Evolutionary conservation across 2,329 filamentous ascomycete genomes (phyloP).

Genomic region (Cladophialophora bantiana): DNA sequence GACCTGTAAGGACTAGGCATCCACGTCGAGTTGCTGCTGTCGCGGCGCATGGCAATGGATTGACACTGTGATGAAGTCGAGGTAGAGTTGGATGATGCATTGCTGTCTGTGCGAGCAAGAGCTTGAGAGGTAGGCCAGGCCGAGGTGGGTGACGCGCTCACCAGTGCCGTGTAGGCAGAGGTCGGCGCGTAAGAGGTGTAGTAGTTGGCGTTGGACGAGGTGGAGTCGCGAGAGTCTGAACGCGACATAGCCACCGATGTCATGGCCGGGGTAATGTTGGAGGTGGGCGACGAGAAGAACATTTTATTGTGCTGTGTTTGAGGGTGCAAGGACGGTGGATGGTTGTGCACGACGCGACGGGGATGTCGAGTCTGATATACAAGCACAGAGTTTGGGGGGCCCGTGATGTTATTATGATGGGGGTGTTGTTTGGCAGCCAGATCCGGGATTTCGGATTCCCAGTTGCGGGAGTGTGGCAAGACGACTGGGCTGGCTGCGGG

Average conservation of each 20-base stretch:
- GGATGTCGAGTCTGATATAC: constrained; percentile 16
- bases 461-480: constrained; percentile 21
- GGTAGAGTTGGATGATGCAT: constrained; percentile 26
- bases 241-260: constrained; percentile 41
- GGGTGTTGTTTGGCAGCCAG: constrained; percentile 27
- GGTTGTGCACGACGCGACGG: constrained; percentile 22
- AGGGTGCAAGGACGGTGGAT: constrained; percentile 2
- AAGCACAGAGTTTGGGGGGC: constrained; percentile 14
- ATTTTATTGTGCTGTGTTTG: constrained; percentile 31
- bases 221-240: constrained; percentile 41
- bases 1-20: constrained; percentile 40
- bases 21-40: constrained; percentile 40
- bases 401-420: constrained; percentile 22
- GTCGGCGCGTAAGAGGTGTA: constrained; percentile 30
- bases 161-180: constrained; percentile 34
- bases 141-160: constrained; percentile 37
- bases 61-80: constrained; percentile 22
- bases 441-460: constrained; percentile 31
- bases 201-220: constrained; percentile 28
- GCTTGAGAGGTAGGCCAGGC: constrained; percentile 31
- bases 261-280: constrained; percentile 39
- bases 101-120: constrained; percentile 31
- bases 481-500: constrained; percentile 25
- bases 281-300: constrained; percentile 40
- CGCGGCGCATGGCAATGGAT: constrained; percentile 36